A percentile compares a stretch with the other conserved stretches of the same genome.
phyloP scores from a whole-genome alignment of 2,329 filamentous ascomycete genomes.

The Calonectria leucothoes region DNA sequence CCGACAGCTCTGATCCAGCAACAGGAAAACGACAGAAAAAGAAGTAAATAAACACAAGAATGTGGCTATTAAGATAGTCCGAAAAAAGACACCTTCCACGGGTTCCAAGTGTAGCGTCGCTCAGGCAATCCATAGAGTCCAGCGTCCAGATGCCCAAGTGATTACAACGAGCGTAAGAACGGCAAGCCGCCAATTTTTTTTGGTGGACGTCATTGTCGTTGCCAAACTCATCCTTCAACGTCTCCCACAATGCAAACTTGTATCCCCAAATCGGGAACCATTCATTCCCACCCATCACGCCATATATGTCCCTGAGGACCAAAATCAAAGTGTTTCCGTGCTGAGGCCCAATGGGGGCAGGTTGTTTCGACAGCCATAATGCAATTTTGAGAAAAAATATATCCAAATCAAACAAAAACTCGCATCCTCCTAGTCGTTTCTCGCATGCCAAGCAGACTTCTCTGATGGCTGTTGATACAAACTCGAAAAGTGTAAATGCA shows the following conservation, averaged over 20 bases:
- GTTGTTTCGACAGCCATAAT: constrained; percentile 31
- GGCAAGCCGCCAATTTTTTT: constrained; percentile 46
- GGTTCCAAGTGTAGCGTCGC: constrained; percentile 44
- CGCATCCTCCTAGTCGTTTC: constrained; percentile 41
- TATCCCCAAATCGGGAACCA: constrained; percentile 27
- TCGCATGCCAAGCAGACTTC: constrained; percentile 46
- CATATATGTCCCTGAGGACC: constrained; percentile 27
- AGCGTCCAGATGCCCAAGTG: constrained; percentile 51
- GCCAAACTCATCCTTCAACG: constrained; percentile 35
- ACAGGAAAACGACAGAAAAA: constrained; percentile 47
- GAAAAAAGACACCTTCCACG: constrained; percentile 25
- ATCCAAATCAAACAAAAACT: constrained; percentile 36
- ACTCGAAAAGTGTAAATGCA: constrained; percentile 54
- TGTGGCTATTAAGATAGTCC: constrained; percentile 30
- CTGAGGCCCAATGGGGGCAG: constrained; percentile 30
- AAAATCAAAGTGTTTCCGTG: constrained; percentile 34
- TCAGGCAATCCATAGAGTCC: constrained; percentile 47
- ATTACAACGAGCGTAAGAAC: constrained; percentile 68
- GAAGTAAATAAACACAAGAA: constrained; percentile 54
- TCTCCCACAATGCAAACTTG: constrained; percentile 31
- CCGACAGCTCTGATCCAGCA: constrained; percentile 41
- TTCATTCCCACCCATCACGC: constrained; percentile 37
- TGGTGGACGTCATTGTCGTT: constrained; percentile 40
- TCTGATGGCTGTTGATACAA: constrained; percentile 56
- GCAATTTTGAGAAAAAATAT: constrained; percentile 36